phyloP scores from a whole-genome alignment of 768 basidiomycete genomes.

The Lepiota subincarnata region DNA sequence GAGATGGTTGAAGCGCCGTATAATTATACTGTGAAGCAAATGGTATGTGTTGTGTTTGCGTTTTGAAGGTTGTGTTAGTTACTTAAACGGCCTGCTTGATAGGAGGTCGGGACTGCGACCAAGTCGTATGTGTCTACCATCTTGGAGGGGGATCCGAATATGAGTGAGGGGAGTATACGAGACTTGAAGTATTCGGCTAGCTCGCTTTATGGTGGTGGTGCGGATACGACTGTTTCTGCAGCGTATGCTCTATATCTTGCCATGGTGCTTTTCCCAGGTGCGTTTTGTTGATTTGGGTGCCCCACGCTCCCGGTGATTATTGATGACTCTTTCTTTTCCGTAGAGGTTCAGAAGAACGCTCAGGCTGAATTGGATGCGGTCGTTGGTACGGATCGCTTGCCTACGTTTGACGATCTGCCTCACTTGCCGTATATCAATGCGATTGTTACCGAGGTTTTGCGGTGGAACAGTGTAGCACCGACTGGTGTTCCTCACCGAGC shows the following conservation, averaged over 20 bases:
- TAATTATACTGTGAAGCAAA: constrained; percentile 38
- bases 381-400: constrained; percentile 33
- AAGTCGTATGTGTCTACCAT: constrained; percentile 40
- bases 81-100: too few relatives aligned
- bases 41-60: constrained; percentile 29
- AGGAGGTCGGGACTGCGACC: constrained; percentile 39
- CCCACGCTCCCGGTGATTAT: neutral
- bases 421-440: constrained; percentile 47
- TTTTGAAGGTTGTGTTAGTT: too few relatives aligned
- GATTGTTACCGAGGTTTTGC: constrained; percentile 41
- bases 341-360: constrained; percentile 47
- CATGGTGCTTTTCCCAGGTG: constrained; percentile 38
- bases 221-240: constrained; percentile 46
- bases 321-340: constrained; percentile 12
- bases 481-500: constrained; percentile 43
- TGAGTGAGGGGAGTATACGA: constrained; percentile 28
- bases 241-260: constrained; percentile 47
- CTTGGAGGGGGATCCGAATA: constrained; percentile 31
- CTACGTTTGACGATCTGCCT: constrained; percentile 35
- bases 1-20: constrained; percentile 42
- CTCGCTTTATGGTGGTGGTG: constrained; percentile 41
- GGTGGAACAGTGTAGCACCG: constrained; percentile 47
- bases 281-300: neutral
- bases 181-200: constrained; percentile 40
- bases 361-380: constrained; percentile 49